Evolutionary conservation across 164 flowering plant species (phyloP).

Genomic region (Aristolochia californica): DNA sequence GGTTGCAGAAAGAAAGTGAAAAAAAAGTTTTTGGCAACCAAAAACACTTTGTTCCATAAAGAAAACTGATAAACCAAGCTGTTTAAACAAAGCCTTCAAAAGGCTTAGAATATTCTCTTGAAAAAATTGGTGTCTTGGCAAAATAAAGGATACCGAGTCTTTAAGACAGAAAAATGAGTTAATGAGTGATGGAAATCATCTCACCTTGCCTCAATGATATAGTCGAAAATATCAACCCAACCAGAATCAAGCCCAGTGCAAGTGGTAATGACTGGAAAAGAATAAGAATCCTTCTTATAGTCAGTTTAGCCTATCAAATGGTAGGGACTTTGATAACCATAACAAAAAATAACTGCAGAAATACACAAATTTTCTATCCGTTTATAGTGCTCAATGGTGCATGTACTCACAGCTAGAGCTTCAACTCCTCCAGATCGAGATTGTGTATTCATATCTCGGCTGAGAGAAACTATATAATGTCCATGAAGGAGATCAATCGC

Average conservation of each 20-base stretch:
- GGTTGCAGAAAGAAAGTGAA: too few relatives aligned
- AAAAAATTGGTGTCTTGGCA: too few relatives aligned
- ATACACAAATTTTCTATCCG: neutral
- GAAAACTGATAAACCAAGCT: too few relatives aligned
- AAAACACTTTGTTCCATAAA: too few relatives aligned
- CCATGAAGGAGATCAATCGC: slow-evolving; percentile 98
- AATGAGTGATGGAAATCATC: slow-evolving; percentile 6
- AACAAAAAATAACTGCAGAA: neutral
- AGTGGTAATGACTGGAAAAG: slow-evolving; percentile 60
- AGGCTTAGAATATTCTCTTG: too few relatives aligned
- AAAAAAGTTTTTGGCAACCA: too few relatives aligned
- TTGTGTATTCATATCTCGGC: slow-evolving; percentile 54
- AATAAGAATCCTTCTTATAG: neutral
- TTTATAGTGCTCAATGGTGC: neutral
- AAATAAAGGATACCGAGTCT: too few relatives aligned
- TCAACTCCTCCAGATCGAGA: slow-evolving; percentile 50
- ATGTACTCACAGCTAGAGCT: slow-evolving; percentile 65
- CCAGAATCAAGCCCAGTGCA: slow-evolving; percentile 45
- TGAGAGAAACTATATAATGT: slow-evolving; percentile 66
- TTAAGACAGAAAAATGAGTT: too few relatives aligned
- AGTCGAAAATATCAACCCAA: slow-evolving; percentile 50
- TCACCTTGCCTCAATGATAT: slow-evolving; percentile 73
- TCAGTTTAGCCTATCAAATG: neutral
- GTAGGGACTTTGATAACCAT: neutral
- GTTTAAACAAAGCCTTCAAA: too few relatives aligned